Conservation (phyloP, 2,329 filamentous ascomycete genomes). For the Tolypocladium inflatum region DNA sequence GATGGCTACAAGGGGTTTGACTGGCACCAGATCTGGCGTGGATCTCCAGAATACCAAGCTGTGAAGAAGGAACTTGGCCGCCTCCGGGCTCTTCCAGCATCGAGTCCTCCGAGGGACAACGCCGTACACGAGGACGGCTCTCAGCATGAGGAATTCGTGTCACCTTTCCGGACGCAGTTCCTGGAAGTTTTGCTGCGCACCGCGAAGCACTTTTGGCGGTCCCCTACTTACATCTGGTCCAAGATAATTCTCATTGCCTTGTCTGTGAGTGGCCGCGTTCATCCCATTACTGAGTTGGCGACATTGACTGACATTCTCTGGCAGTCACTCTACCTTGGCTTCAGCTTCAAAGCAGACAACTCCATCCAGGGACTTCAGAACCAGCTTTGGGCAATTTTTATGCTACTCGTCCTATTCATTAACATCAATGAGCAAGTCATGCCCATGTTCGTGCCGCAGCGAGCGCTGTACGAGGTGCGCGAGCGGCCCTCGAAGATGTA, state of each 20-base stretch:
- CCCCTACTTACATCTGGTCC: conserved; percentile 79
- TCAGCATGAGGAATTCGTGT: conserved; percentile 68
- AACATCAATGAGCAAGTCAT: conserved; percentile 72
- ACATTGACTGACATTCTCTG: no score
- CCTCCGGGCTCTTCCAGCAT: conserved; percentile 1
- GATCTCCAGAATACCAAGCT: conserved; percentile 43
- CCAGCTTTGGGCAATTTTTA: conserved; percentile 79
- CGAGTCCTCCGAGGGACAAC: neutral
- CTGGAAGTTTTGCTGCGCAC: conserved; percentile 62
- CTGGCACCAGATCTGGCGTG: conserved; percentile 55
- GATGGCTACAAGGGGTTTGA: conserved; percentile 51
- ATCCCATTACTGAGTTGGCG: no score
- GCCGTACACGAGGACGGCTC: conserved; percentile 24
- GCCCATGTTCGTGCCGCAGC: conserved; percentile 77
- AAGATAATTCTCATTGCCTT: conserved; percentile 60
- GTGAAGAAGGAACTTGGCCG: conserved; percentile 45
- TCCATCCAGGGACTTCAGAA: conserved; percentile 73
- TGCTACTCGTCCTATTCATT: conserved; percentile 73
- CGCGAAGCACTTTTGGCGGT: conserved; percentile 89
- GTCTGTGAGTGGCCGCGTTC: conserved; percentile 16
- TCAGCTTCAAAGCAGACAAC: conserved; percentile 64
- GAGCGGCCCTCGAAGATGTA: conserved; percentile 80
- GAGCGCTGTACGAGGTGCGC: conserved; percentile 73
- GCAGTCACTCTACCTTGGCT: conserved; percentile 64
- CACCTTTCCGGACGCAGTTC: conserved; percentile 61